Conservation (phyloP, 306 rosid species). For the Citrullus colocynthis region DNA sequence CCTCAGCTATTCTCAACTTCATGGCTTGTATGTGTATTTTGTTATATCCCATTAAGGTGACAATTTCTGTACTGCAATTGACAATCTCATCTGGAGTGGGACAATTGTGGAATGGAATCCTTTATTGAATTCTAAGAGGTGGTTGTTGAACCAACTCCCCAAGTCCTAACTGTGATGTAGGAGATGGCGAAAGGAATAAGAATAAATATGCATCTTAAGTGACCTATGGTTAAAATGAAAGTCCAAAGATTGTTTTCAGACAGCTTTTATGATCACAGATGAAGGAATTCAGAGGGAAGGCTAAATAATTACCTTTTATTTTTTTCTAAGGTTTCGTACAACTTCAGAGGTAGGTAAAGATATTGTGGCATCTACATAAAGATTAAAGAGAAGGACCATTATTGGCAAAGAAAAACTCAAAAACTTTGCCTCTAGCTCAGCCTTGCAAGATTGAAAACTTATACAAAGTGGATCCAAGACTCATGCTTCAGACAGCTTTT, state of each 20-base stretch:
- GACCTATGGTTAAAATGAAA: background rate
- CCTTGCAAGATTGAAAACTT: constrained; percentile 16
- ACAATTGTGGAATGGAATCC: background rate
- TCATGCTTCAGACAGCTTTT: constrained; percentile 27
- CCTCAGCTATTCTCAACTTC: background rate
- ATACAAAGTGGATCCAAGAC: constrained; percentile 8
- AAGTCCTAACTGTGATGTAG: background rate
- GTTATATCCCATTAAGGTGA: background rate
- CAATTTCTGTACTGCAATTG: background rate
- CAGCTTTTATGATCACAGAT: background rate
- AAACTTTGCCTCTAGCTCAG: constrained; percentile 8
- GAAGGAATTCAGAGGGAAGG: background rate
- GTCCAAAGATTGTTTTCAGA: background rate
- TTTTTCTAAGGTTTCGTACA: constrained; percentile 1
- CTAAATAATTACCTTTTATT: constrained; percentile 1
- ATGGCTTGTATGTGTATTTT: background rate
- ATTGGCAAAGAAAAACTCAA: background rate
- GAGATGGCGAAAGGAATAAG: background rate
- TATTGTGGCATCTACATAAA: constrained; percentile 1
- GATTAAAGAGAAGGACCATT: background rate
- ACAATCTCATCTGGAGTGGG: background rate
- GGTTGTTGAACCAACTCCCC: background rate
- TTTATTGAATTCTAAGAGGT: background rate
- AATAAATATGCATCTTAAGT: background rate
- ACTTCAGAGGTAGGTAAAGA: background rate